Evolutionary conservation across 768 basidiomycete genomes (phyloP), one percentile per base, ranked within the genome.

Genomic region (Kwoniella shandongensis): DNA sequence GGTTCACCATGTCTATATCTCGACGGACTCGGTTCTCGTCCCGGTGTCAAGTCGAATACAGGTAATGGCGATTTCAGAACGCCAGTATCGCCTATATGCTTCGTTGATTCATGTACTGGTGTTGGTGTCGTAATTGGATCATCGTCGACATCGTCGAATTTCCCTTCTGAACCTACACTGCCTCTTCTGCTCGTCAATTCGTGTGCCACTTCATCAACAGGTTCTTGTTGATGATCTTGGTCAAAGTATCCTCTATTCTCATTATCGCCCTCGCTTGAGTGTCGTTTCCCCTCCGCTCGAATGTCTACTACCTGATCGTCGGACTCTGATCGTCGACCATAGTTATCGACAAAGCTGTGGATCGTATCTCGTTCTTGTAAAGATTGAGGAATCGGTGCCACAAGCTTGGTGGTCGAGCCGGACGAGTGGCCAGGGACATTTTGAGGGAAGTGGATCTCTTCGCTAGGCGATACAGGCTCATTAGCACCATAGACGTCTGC

Each of bases 1-100:
- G 75, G 72, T 29, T 67, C 70, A 6, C 75, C 75, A 59, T 76
- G 72, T 26, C 61, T 69, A 40, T 75, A 74, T 39, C 75, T 62
- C 4, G 68, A 69, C 12, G 73, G 75, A 54, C 62, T 65, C 25
- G 75, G 75, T 59, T 74, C 73, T 36, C 75, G 58, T 5, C 70
- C 72, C 32, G 73, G 72, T 10, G 68, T 72, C 41, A 76, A 40
- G 53, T 74, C 70, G 30, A 69, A 73, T 6, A 72, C 44, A 8
- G 54, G 59, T 22, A 54, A 58, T 18, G 73, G 71, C n/a, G 73
- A 66, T 25, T 65, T 54, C 13, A 70, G 54, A 4, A 15, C 22
- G 6, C 23, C 44, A 18, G 11, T 44, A 8, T 18, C 41, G 15
- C 12, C 20, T 18, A n/a, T n/a, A n/a, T n/a, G n/a, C n/a, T n/a